A percentile compares a stretch with the other conserved stretches of the same genome.
These are phyloP conservation scores for Hansenula sp. DNA, from an alignment of 1,139 yeast species.

Conservation along the genomic window DNA sequence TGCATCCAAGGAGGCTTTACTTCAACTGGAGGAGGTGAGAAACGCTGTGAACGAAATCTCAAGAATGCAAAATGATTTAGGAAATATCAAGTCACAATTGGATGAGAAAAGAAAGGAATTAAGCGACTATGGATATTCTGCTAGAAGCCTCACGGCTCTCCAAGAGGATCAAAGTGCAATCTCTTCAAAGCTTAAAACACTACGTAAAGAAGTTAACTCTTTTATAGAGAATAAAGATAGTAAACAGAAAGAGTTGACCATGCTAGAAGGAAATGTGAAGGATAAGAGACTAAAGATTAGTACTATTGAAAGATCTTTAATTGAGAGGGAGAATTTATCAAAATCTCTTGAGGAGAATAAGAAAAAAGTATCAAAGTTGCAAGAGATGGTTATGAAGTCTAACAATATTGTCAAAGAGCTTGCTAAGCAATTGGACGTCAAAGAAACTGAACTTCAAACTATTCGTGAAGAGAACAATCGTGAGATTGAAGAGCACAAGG, in stretches of 20 bases:
- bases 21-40: slow-evolving; percentile 21
- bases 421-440: slow-evolving; percentile 11
- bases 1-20: slow-evolving; percentile 4
- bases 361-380: slow-evolving; percentile 23
- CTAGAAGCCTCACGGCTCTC: slow-evolving; percentile 43
- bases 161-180: slow-evolving; percentile 44
- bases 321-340: slow-evolving; percentile 35
- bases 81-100: slow-evolving; percentile 30
- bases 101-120: slow-evolving; percentile 36
- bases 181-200: slow-evolving; percentile 37
- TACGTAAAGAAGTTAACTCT: slow-evolving; percentile 41
- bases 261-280: slow-evolving; percentile 48
- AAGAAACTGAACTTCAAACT: slow-evolving; percentile 9
- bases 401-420: slow-evolving; percentile 10
- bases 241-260: slow-evolving; percentile 42
- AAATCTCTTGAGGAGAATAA: slow-evolving; percentile 27
- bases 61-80: slow-evolving; percentile 35
- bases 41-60: slow-evolving; percentile 35
- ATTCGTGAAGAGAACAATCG: slow-evolving; percentile 8
- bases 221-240: slow-evolving; percentile 46
- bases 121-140: slow-evolving; percentile 26
- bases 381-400: slow-evolving; percentile 17
- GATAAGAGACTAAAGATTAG: slow-evolving; percentile 54
- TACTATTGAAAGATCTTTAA: slow-evolving; percentile 46
- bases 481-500: not conserved